These are phyloP conservation scores for Davidsoniella virescens DNA, from an alignment of 2,329 filamentous ascomycete species.

Conservation along the genomic window DNA sequence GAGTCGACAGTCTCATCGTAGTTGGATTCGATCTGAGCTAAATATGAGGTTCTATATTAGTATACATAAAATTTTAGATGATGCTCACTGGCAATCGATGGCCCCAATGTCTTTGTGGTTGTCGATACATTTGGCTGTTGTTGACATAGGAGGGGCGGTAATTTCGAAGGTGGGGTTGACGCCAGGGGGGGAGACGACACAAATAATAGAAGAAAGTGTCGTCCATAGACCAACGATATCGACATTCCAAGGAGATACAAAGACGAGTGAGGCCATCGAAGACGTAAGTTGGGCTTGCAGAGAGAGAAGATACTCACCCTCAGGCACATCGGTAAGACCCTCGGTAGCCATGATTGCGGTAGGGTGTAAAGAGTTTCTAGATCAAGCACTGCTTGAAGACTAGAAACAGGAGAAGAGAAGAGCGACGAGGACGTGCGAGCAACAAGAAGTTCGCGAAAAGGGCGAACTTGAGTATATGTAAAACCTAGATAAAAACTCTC, in stretches of 20 bases:
- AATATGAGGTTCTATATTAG: constrained; percentile 10
- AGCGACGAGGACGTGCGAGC: constrained; percentile 18
- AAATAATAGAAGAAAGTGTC: neutral
- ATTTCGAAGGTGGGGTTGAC: constrained; percentile 2
- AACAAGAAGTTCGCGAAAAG: constrained; percentile 20
- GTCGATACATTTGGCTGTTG: neutral
- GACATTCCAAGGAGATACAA: neutral
- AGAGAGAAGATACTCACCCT: constrained; percentile 45
- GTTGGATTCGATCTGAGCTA: constrained; percentile 99
- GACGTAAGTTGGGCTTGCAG: neutral
- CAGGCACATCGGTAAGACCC: constrained; percentile 95
- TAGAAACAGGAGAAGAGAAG: constrained; percentile 28
- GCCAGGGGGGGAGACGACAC: neutral
- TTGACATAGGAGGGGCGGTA: constrained; percentile 1
- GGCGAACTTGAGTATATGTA: constrained; percentile 9
- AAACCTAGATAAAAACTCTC: constrained; percentile 32
- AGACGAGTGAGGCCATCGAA: neutral
- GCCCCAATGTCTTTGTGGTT: neutral
- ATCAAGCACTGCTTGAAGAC: constrained; percentile 70
- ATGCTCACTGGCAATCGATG: neutral
- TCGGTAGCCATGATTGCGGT: constrained; percentile 98
- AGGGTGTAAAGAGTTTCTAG: constrained; percentile 37
- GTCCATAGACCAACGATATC: neutral
- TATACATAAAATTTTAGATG: neutral
- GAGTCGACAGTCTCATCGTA: constrained; percentile 99